phyloP scores from a whole-genome alignment of 768 basidiomycete species.

The Amanita exitialis region DNA sequence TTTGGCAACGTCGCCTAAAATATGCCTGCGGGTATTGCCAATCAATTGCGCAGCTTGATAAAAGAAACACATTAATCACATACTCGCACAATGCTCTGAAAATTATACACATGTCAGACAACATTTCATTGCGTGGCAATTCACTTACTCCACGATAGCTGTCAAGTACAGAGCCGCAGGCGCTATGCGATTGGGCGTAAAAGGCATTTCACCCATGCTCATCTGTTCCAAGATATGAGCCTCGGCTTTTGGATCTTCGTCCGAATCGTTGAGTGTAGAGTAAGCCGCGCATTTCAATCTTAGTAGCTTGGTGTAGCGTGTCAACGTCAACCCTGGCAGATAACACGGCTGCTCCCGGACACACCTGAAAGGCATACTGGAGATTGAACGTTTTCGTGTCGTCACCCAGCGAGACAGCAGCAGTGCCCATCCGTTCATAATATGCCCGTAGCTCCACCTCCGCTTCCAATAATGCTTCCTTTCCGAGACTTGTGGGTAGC shows the following conservation, averaged over 20 bases:
- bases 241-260: slow-evolving; percentile 65
- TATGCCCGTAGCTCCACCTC: slow-evolving; percentile 89
- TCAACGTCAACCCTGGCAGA: background rate
- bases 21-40: slow-evolving; percentile 44
- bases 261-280: slow-evolving; percentile 72
- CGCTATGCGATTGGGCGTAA: slow-evolving; percentile 49
- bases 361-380: slow-evolving; percentile 70
- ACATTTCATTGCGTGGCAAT: slow-evolving; percentile 11
- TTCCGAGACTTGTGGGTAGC: slow-evolving; percentile 74
- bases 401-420: slow-evolving; percentile 29
- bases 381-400: slow-evolving; percentile 54
- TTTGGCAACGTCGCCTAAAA: slow-evolving; percentile 73
- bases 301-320: slow-evolving; percentile 38
- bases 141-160: slow-evolving; percentile 83
- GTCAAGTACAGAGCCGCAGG: slow-evolving; percentile 87
- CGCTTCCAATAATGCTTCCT: slow-evolving; percentile 87
- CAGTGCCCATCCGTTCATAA: slow-evolving; percentile 59
- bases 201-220: slow-evolving; percentile 37
- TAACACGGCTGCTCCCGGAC: slow-evolving; percentile 8
- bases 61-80: slow-evolving; percentile 15
- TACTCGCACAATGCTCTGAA: slow-evolving; percentile 82
- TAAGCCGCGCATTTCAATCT: slow-evolving; percentile 85
- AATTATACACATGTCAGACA: slow-evolving; percentile 13
- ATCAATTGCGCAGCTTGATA: slow-evolving; percentile 4
- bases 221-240: slow-evolving; percentile 54